Percentiles rank a stretch among this genome's conserved stretches.
These are phyloP conservation scores for Acanthamoeba triangularis DNA, from an alignment of 208 protist genomes.

Conservation along the genomic window DNA sequence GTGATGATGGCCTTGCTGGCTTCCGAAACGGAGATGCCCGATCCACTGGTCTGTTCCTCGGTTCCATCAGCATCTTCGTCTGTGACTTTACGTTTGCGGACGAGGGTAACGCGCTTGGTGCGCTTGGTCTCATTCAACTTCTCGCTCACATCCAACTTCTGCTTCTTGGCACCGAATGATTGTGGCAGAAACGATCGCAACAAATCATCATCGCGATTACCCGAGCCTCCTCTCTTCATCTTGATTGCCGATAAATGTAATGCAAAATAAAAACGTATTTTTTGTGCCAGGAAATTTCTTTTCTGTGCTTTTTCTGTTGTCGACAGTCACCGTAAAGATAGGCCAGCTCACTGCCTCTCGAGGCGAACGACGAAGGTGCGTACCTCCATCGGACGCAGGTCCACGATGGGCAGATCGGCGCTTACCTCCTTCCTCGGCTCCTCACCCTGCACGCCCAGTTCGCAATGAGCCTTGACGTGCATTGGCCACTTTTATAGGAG, in stretches of 20 bases:
- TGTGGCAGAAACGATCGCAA: constrained; percentile 20
- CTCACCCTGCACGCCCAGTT: background rate
- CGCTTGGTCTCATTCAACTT: background rate
- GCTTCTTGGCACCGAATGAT: constrained; percentile 37
- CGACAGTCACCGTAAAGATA: too few relatives aligned
- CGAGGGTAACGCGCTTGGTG: background rate
- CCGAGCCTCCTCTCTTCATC: background rate
- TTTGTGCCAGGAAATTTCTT: background rate
- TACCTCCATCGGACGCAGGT: constrained; percentile 27
- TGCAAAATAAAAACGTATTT: background rate
- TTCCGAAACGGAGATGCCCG: background rate
- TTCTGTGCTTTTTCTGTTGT: background rate
- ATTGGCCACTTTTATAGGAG: too few relatives aligned
- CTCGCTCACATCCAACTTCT: constrained; percentile 1
- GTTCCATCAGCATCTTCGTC: background rate
- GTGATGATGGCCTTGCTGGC: constrained; percentile 46
- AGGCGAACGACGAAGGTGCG: constrained; percentile 42
- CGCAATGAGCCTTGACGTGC: too few relatives aligned
- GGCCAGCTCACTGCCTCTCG: background rate
- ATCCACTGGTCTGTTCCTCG: background rate
- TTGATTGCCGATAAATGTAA: background rate
- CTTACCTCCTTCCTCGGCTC: constrained; percentile 20
- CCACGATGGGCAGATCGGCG: background rate
- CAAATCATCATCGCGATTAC: background rate
- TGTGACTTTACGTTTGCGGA: constrained; percentile 36